Evolutionary conservation across 2,329 filamentous ascomycete species (phyloP).

Genomic region (Penicillium sp.): DNA sequence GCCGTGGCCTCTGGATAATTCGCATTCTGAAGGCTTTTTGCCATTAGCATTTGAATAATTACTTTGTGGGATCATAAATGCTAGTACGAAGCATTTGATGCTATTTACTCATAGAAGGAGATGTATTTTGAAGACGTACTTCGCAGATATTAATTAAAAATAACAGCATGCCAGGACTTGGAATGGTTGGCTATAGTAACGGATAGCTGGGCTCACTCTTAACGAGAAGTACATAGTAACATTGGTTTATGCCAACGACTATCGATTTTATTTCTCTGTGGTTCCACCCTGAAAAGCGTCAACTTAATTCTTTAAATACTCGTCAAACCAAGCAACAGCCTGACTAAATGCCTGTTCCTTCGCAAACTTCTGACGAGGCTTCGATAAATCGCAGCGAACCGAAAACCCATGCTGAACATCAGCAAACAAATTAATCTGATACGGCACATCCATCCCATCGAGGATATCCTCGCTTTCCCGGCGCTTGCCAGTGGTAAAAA

Average conservation of each 20-base stretch:
- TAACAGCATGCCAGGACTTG: no score
- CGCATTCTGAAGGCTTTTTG: conserved; percentile 27
- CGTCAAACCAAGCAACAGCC: conserved; percentile 68
- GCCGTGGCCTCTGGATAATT: conserved; percentile 42
- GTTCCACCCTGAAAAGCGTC: no score
- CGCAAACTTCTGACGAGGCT: conserved; percentile 63
- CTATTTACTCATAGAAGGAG: no score
- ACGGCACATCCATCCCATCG: conserved; percentile 56
- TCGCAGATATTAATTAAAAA: no score
- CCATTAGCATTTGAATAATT: conserved; percentile 28
- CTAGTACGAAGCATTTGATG: no score
- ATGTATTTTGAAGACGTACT: no score
- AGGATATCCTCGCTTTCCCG: conserved; percentile 65
- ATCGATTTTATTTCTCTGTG: no score
- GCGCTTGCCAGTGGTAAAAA: conserved; percentile 65
- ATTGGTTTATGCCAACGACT: neutral
- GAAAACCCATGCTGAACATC: conserved; percentile 73
- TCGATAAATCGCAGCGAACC: conserved; percentile 65
- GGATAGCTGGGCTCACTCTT: no score
- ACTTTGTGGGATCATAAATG: neutral
- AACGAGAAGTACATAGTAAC: no score
- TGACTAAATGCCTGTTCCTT: conserved; percentile 78
- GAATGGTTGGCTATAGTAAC: no score
- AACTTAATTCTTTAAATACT: conserved; percentile 10
- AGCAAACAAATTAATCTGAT: conserved; percentile 74